Evolutionary conservation across 202 grass and related monocot genomes (phyloP), one percentile per base, ranked within the genome.

Genomic region (Schoenoplectus triqueter): DNA sequence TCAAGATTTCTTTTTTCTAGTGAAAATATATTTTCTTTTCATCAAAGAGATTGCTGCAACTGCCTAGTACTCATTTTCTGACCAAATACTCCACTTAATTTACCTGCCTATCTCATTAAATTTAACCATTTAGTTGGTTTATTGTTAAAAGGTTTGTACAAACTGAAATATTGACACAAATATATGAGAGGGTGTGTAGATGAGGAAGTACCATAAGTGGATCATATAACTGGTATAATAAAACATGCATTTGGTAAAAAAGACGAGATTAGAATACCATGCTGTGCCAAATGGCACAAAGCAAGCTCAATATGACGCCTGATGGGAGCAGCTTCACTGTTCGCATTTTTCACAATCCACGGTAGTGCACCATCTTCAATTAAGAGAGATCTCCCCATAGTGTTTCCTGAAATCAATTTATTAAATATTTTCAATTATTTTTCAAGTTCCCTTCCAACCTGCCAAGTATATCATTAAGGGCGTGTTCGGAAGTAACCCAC

Each of bases 271-370:
- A 57, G 22, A n/a, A 80, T 64, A 99, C 97, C 97, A 89, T 96
- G 97, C 77, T 99, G 97, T 51, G 97, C 90, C 92, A 99, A 91
- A 86, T 99, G 97, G 69, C 97, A 99, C 14, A 99, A 70, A 0
- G 97, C 97, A 78, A 99, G 93, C 78, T 99, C 97, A 67, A 99
- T 94, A 86, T 99, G 97, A 10, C 97, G 87, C 85, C 93, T 91
- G 59, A 99, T 99, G 80, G 97, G 97, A 62, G 97, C 88, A 86
- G 97, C 93, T 90, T 99, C 97, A 55, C 94, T 96, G 67, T 99
- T 99, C 8, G 97, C 93, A 84, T 99, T 97, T 89, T 96, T 94
- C 47, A 97, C 90, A 66, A 99, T 94, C 93, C 97, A 99, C 31
- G 93, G 93, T 82, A 99, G 97, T 5, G 93, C 86, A 51, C 91